These are phyloP conservation scores for Xylaria nigripes DNA, from an alignment of 495 filamentous ascomycete species.

Conservation along the genomic window DNA sequence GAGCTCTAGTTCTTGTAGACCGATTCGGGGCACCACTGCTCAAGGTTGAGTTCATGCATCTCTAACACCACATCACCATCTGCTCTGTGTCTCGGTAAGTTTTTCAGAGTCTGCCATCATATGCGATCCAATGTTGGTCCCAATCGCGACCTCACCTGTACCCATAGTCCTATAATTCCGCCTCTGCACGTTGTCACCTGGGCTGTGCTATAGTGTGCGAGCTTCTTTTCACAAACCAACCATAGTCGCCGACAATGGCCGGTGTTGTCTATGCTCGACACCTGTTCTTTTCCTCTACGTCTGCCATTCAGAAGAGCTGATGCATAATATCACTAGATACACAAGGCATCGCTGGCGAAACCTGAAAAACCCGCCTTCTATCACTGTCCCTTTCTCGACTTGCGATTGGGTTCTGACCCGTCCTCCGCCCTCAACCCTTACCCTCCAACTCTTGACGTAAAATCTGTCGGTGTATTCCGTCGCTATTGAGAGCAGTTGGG, in stretches of 20 bases:
- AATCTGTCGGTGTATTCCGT: slow-evolving; percentile 3
- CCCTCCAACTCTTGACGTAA: slow-evolving; percentile 11
- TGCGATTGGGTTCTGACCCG: slow-evolving; percentile 25
- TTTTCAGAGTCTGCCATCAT: slow-evolving; percentile 22
- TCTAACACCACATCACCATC: slow-evolving; percentile 30
- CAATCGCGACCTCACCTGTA: slow-evolving; percentile 16
- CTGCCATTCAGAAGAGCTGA: neutral
- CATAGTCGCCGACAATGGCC: neutral
- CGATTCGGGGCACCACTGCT: slow-evolving; percentile 22
- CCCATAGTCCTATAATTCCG: slow-evolving; percentile 3
- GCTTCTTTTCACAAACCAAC: slow-evolving; percentile 11
- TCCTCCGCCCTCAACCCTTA: slow-evolving; percentile 6
- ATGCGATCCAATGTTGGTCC: slow-evolving; percentile 30
- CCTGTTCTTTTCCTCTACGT: neutral
- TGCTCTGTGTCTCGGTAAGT: slow-evolving; percentile 31
- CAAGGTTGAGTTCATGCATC: slow-evolving; percentile 26
- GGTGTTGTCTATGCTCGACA: neutral
- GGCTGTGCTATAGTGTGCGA: slow-evolving; percentile 2
- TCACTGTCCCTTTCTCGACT: slow-evolving; percentile 10
- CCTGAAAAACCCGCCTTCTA: neutral
- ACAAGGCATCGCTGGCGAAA: neutral
- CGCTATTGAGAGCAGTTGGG: slow-evolving; percentile 1
- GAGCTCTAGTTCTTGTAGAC: slow-evolving; percentile 15
- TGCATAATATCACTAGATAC: neutral
- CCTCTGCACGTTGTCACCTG: slow-evolving; percentile 5